These are phyloP conservation scores for Trifolium fragiferum DNA, from an alignment of 306 rosid genomes.

Conservation along the genomic window DNA sequence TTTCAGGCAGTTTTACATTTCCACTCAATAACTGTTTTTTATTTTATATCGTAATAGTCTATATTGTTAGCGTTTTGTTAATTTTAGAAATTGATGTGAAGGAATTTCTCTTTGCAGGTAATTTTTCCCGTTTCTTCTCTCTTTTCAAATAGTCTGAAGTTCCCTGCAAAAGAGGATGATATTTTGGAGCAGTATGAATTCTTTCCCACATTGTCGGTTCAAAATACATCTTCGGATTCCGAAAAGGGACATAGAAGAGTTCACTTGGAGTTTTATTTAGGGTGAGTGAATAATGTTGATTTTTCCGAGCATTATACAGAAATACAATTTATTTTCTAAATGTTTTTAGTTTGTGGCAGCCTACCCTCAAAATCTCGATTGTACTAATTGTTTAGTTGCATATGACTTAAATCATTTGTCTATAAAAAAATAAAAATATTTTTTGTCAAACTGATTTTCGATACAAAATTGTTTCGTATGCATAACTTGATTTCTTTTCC, in stretches of 20 bases:
- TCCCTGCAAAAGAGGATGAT: constrained; percentile 62
- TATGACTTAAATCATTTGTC: too few relatives aligned
- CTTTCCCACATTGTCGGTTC: constrained; percentile 64
- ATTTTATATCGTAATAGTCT: neutral
- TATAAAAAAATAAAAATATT: too few relatives aligned
- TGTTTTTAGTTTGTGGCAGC: neutral
- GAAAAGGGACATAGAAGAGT: constrained; percentile 64
- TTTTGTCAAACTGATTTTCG: too few relatives aligned
- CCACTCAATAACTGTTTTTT: neutral
- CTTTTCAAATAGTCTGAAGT: constrained; percentile 82
- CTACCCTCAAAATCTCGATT: too few relatives aligned
- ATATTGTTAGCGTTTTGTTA: constrained; percentile 3
- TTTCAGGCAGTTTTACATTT: too few relatives aligned
- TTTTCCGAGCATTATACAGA: constrained; percentile 16
- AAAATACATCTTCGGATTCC: constrained; percentile 50
- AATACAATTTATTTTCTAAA: constrained; percentile 29
- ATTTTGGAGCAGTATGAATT: constrained; percentile 58
- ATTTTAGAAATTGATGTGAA: constrained; percentile 34
- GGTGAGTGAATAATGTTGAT: constrained; percentile 64
- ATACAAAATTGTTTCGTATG: neutral
- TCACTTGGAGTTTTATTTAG: constrained; percentile 80
- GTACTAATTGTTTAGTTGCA: too few relatives aligned
- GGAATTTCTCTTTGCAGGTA: constrained; percentile 60
- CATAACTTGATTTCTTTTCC: constrained; percentile 34
- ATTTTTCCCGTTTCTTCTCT: constrained; percentile 82